Conservation (phyloP, 805 yeast genomes). For the Pichia nanzhaoensis region DNA sequence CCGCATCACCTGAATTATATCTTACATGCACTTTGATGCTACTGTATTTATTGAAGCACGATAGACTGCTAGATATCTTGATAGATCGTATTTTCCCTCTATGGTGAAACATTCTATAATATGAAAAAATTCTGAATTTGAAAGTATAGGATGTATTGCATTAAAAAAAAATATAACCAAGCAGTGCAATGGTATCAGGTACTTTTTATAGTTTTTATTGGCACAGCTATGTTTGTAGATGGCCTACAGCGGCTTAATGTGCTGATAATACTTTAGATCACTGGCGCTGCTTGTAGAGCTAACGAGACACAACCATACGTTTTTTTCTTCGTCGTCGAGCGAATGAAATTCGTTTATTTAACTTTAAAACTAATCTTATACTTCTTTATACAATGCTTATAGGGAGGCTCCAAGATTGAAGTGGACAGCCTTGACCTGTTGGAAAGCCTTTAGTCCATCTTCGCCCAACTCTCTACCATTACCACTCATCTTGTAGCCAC, state of each 20-base stretch:
- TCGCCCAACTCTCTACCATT: constrained; percentile 90
- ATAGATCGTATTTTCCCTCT: constrained; percentile 8
- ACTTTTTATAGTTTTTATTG: too few relatives aligned
- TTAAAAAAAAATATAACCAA: too few relatives aligned
- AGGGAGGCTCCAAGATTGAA: constrained; percentile 27
- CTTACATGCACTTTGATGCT: too few relatives aligned
- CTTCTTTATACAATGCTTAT: constrained; percentile 10
- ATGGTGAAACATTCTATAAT: neutral
- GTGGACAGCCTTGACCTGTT: constrained; percentile 83
- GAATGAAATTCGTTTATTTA: too few relatives aligned
- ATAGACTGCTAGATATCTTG: neutral
- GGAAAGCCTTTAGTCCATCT: constrained; percentile 79
- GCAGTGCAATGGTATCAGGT: too few relatives aligned
- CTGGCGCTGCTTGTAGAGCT: too few relatives aligned
- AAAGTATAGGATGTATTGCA: neutral
- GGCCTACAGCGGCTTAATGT: too few relatives aligned
- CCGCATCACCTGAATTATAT: neutral
- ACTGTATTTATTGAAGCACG: neutral
- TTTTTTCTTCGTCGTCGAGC: neutral
- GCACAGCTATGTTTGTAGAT: too few relatives aligned
- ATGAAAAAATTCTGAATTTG: neutral
- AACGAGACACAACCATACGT: constrained; percentile 5
- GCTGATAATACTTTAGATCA: too few relatives aligned
- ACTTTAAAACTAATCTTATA: too few relatives aligned
- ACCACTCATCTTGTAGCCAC: constrained; percentile 89